Evolutionary conservation across 805 yeast genomes (phyloP).

Genomic region (Cyberlindnera mississippiensis): DNA sequence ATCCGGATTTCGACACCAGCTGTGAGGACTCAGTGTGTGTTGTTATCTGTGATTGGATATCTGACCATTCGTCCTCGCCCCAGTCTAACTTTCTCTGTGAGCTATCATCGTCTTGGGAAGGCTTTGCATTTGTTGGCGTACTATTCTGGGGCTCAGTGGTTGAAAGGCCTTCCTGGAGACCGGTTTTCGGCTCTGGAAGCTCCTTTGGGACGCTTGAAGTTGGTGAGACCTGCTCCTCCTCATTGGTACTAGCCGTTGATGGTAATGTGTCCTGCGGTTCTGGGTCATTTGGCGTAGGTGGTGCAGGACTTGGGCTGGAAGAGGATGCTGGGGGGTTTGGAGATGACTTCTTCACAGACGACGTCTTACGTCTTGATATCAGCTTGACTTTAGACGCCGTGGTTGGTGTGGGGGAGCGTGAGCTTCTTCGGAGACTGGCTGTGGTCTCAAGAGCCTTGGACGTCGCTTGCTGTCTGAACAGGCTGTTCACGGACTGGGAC

Average conservation of each 20-base stretch:
- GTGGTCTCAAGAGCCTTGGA: not conserved
- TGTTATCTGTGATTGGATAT: conserved; percentile 8
- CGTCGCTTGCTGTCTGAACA: conserved; percentile 24
- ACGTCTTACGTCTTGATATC: conserved; percentile 16
- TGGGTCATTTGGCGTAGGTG: not conserved
- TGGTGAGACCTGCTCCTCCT: not conserved
- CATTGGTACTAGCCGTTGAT: not conserved
- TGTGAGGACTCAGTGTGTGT: conserved; percentile 8
- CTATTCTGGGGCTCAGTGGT: too few species aligned
- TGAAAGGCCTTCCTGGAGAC: too few species aligned
- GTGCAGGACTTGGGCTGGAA: too few species aligned
- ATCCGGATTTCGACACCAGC: not conserved
- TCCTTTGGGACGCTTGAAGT: not conserved
- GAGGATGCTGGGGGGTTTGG: conserved; percentile 2
- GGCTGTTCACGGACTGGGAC: conserved; percentile 27
- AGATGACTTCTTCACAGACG: conserved; percentile 4
- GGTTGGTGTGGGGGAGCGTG: conserved; percentile 13
- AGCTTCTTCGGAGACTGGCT: conserved; percentile 3
- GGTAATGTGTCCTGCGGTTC: not conserved
- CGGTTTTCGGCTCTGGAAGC: too few species aligned
- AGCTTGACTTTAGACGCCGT: conserved; percentile 22
- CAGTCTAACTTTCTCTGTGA: not conserved
- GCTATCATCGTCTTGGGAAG: not conserved
- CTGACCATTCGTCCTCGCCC: conserved; percentile 13
- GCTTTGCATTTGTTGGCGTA: too few species aligned